Evolutionary conservation across 1,139 yeast species (phyloP), one percentile per base, ranked within the genome.

Genomic region (Ogataea hybrid): DNA sequence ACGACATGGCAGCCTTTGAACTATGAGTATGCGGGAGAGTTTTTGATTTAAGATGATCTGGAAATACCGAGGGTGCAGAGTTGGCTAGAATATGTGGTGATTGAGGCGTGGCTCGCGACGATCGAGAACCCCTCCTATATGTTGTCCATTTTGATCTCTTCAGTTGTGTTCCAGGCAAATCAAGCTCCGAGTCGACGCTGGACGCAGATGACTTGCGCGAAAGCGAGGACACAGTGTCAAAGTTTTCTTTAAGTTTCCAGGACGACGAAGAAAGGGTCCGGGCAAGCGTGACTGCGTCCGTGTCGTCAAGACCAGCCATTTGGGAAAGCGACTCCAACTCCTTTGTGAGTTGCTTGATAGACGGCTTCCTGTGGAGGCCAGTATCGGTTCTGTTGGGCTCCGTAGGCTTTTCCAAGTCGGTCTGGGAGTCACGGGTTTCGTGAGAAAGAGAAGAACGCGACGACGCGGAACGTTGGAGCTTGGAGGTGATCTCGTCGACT

Each of bases 271-370:
- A 78, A 43, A 84, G 68, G 0, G 89, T 79, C 55, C 90, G 69
- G 0, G 92, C 92, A 38, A 84, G 65, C 0, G 90, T 79, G 2
- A 81, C 81, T 0, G 92, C 88, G 63, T 84, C 90, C 20, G 78
- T 73, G 11, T 85, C 79, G 41, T 81, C 83, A 64, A 84, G 67
- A 0, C 94, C 92, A 0, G 90, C 90, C 59, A 78, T 66, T 50
- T 77, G 79, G 0, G 88, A 77, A 33, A 84, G 64, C 40, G 71
- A 77, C 51, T 83, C 84, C 40, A 84, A 64, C 57, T 84, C 92
- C 46, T 66, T 73, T 1, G 89, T 80, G 30, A 84, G 70, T 43
- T 81, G 87, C 44, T 77, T 75, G 49, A 84, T 67, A 0, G 90
- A 81, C 2, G 86, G 86, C 42, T 63, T 54, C 5, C 57, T 35